phyloP scores from a whole-genome alignment of 2,329 filamentous ascomycete species.

The Penicillium sp. region DNA sequence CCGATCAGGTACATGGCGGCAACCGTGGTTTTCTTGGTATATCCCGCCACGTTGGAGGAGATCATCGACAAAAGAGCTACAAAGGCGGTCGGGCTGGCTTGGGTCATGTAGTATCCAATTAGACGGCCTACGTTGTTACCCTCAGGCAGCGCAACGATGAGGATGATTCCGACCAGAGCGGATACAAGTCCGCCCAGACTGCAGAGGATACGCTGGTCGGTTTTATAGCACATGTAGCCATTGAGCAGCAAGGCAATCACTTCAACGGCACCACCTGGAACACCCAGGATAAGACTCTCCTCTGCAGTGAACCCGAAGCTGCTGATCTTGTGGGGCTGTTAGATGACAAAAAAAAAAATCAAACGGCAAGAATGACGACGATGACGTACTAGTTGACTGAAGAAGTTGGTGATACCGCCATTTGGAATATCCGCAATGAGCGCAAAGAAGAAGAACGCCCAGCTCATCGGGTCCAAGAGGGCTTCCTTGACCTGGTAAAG shows the following conservation, averaged over 20 bases:
- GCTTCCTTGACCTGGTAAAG: slow-evolving; percentile 63
- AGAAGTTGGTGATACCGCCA: slow-evolving; percentile 61
- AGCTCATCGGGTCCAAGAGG: slow-evolving; percentile 57
- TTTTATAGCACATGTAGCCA: slow-evolving; percentile 57
- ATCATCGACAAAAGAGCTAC: slow-evolving; percentile 64
- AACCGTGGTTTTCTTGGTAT: slow-evolving; percentile 55
- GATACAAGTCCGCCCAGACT: slow-evolving; percentile 52
- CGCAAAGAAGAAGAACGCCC: slow-evolving; percentile 60
- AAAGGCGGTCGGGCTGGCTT: slow-evolving; percentile 60
- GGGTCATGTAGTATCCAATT: slow-evolving; percentile 65
- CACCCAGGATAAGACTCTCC: slow-evolving; percentile 63
- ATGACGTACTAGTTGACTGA: slow-evolving; percentile 51
- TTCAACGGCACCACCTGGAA: slow-evolving; percentile 64
- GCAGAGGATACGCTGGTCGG: slow-evolving; percentile 57
- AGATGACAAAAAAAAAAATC: not conserved
- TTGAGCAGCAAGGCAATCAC: slow-evolving; percentile 57
- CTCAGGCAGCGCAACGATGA: slow-evolving; percentile 63
- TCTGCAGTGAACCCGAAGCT: slow-evolving; percentile 64
- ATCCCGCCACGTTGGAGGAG: slow-evolving; percentile 58
- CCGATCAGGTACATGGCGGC: slow-evolving; percentile 49
- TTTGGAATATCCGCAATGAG: slow-evolving; percentile 58
- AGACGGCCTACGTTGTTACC: slow-evolving; percentile 58
- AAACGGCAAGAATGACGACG: not conserved
- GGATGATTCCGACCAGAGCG: slow-evolving; percentile 59
- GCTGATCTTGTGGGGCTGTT: slow-evolving; percentile 43